A percentile compares a stretch with the other conserved stretches of the same genome.
Conservation (phyloP, 371 early-diverging fungal species). For the Mucor piriformis region DNA sequence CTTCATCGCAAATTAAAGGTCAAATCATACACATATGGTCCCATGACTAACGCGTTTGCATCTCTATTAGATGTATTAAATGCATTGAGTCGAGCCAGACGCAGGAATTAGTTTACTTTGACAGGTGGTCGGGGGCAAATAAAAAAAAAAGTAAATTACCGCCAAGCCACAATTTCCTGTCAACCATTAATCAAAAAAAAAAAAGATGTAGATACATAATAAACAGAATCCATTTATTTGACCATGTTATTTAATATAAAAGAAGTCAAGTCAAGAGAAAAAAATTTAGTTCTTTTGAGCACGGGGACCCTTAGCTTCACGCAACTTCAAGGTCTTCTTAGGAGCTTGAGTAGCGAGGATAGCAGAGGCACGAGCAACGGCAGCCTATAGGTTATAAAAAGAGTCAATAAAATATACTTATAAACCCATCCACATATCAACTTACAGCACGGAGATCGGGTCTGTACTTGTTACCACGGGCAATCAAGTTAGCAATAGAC, state of each 20-base stretch:
- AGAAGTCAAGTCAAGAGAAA: background rate
- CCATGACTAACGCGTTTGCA: too few relatives aligned
- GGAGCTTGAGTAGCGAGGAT: slow-evolving; percentile 69
- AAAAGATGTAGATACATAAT: background rate
- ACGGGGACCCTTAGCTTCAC: slow-evolving; percentile 45
- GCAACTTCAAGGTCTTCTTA: slow-evolving; percentile 60
- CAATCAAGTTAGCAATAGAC: slow-evolving; percentile 72
- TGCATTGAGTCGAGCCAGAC: too few relatives aligned
- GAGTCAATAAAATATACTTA: background rate
- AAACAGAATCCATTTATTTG: background rate
- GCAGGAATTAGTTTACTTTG: too few relatives aligned
- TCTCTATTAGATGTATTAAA: too few relatives aligned
- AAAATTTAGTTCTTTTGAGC: slow-evolving; percentile 18
- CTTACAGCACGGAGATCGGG: slow-evolving; percentile 78
- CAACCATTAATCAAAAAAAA: background rate
- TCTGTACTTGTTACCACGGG: slow-evolving; percentile 65
- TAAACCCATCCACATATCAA: background rate
- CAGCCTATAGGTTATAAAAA: slow-evolving; percentile 59
- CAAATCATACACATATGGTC: too few relatives aligned
- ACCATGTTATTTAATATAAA: background rate
- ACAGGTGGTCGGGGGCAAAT: too few relatives aligned
- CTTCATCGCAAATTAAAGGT: too few relatives aligned
- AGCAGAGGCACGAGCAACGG: slow-evolving; percentile 82
- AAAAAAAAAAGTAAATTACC: too few relatives aligned
- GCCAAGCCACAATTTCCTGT: too few relatives aligned